Conservation (phyloP, 495 filamentous ascomycete genomes). For the Penicillium salamii region DNA sequence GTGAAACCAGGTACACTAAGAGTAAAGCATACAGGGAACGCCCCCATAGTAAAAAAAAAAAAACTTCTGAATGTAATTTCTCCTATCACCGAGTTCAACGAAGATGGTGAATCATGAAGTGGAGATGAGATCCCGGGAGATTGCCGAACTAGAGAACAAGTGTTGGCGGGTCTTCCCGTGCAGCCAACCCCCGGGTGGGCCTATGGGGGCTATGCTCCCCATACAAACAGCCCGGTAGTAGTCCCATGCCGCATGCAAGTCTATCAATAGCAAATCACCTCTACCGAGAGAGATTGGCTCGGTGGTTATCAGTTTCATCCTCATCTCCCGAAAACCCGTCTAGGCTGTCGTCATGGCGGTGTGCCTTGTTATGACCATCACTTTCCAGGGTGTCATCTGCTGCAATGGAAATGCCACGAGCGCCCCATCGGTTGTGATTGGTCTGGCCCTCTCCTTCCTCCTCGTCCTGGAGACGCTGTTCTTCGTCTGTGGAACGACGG, state of each 20-base stretch:
- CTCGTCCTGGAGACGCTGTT: conserved; percentile 41
- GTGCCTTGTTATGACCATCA: conserved; percentile 32
- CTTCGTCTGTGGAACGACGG: conserved; percentile 31
- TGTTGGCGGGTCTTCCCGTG: background rate
- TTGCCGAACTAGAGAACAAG: background rate
- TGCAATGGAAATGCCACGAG: conserved; percentile 73
- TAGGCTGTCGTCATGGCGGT: conserved; percentile 13
- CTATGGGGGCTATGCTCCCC: background rate
- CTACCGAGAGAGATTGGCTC: conserved; percentile 1
- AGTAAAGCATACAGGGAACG: background rate
- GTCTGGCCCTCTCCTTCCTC: conserved; percentile 23
- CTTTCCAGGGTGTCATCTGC: conserved; percentile 73
- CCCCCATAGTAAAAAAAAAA: too few species aligned
- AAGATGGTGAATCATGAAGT: background rate
- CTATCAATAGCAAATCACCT: background rate
- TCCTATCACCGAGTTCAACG: background rate
- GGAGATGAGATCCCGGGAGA: background rate
- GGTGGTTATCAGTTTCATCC: conserved; percentile 10
- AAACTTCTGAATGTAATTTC: too few species aligned
- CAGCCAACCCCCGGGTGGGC: background rate
- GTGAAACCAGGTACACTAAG: background rate
- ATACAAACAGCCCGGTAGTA: background rate
- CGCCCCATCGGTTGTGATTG: conserved; percentile 63
- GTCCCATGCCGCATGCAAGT: background rate
- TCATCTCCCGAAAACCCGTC: conserved; percentile 29